phyloP scores from a whole-genome alignment of 345 rosid genomes.

The Bruguiera gymnorhiza region DNA sequence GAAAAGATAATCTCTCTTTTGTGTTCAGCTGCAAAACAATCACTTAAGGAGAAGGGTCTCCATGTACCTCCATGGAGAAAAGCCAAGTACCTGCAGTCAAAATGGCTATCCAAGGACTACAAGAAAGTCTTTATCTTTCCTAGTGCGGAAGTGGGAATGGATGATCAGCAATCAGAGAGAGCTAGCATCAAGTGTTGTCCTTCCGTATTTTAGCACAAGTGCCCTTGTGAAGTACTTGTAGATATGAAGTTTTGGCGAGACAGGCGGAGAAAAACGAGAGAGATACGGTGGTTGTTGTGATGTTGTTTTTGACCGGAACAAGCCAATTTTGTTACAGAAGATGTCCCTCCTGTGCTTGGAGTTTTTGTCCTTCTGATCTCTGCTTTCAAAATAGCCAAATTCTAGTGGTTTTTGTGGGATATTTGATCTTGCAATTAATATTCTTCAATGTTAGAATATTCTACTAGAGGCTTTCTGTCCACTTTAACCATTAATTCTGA shows the following conservation, averaged over 20 bases:
- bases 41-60: slow-evolving; percentile 41
- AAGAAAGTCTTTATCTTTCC: slow-evolving; percentile 21
- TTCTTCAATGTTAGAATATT: too few species aligned
- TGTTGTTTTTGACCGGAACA: too few species aligned
- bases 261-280: background rate
- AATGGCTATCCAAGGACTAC: slow-evolving; percentile 50
- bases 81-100: slow-evolving; percentile 43
- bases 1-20: slow-evolving; percentile 34
- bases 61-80: slow-evolving; percentile 58
- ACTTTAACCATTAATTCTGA: too few species aligned
- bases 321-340: background rate
- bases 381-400: too few species aligned
- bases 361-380: background rate
- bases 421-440: too few species aligned
- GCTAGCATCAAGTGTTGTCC: slow-evolving; percentile 22
- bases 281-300: background rate
- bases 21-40: slow-evolving; percentile 42
- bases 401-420: too few species aligned
- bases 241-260: background rate
- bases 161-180: slow-evolving; percentile 11
- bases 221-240: background rate
- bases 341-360: background rate
- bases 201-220: slow-evolving; percentile 30
- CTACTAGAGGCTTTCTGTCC: too few species aligned
- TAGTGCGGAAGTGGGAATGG: slow-evolving; percentile 2